Percentiles rank a stretch among this genome's conserved stretches.
phyloP scores from a whole-genome alignment of 306 rosid genomes.

The Pyrus bretschneideri region DNA sequence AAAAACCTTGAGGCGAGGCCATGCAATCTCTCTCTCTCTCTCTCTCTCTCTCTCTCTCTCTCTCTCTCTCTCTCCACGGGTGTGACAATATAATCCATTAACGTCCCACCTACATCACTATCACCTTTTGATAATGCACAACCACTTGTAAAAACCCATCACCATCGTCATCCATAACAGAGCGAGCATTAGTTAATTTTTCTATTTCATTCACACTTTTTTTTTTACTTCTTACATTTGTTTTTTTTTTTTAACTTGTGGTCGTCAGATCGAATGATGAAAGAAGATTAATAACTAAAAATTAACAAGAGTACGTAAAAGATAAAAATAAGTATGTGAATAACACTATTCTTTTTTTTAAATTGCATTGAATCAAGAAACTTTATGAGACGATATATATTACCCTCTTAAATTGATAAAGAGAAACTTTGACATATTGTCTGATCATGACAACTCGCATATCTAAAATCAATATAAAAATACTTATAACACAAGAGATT shows the following conservation, averaged over 20 bases:
- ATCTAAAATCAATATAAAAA: no score
- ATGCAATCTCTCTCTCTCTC: not conserved
- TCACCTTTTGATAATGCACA: slow-evolving; percentile 32
- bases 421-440: not conserved
- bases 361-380: slow-evolving; percentile 33
- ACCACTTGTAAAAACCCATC: slow-evolving; percentile 23
- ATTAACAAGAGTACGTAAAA: no score
- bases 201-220: not conserved
- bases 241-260: no score
- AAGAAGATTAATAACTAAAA: no score
- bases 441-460: no score
- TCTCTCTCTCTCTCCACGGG: slow-evolving; percentile 24
- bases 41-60: slow-evolving; percentile 21
- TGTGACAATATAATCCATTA: slow-evolving; percentile 28
- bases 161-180: slow-evolving; percentile 1
- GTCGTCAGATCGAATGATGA: no score
- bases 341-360: not conserved
- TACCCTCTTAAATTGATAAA: not conserved
- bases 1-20: slow-evolving; percentile 9
- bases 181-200: not conserved
- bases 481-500: not conserved
- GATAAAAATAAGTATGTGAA: no score
- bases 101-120: slow-evolving; percentile 29
- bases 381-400: not conserved
- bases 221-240: no score